phyloP scores from a whole-genome alignment of 179 eudicot genomes.

The Silene coronaria region DNA sequence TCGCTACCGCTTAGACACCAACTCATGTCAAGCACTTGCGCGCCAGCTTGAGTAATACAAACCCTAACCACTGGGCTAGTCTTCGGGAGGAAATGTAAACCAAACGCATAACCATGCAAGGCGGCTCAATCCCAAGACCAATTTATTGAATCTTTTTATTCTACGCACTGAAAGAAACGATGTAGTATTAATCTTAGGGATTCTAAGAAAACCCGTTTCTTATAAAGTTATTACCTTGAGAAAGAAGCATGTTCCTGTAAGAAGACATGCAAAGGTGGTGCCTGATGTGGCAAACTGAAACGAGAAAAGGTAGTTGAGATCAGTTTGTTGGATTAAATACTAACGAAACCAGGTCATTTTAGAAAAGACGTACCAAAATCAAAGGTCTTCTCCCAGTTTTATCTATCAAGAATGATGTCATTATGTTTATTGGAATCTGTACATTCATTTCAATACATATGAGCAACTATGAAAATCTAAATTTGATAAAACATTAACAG shows the following conservation, averaged over 20 bases:
- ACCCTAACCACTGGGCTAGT: not conserved
- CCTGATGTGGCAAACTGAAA: slow-evolving; percentile 26
- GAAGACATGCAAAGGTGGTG: slow-evolving; percentile 21
- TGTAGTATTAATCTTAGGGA: too few species aligned
- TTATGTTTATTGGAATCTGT: slow-evolving; percentile 24
- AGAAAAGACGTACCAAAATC: slow-evolving; percentile 15
- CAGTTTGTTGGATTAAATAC: not conserved
- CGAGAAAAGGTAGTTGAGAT: not conserved
- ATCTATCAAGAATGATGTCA: slow-evolving; percentile 23
- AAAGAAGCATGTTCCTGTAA: slow-evolving; percentile 19
- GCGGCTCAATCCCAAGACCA: not conserved
- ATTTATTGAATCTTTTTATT: too few species aligned
- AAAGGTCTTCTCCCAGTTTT: slow-evolving; percentile 27
- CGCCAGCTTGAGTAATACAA: too few species aligned
- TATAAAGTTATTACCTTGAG: slow-evolving; percentile 10
- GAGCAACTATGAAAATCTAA: not conserved
- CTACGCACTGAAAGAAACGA: too few species aligned
- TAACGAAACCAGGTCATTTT: not conserved
- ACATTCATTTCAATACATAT: not conserved
- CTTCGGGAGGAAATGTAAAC: not conserved
- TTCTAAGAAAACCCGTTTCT: too few species aligned
- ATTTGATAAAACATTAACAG: not conserved
- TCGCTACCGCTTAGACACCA: not conserved
- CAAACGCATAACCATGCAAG: not conserved
- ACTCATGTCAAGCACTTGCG: not conserved